A percentile compares a stretch with the other conserved stretches of the same genome.
Evolutionary conservation across 306 rosid species (phyloP).

Genomic region (Ormosia emarginata): DNA sequence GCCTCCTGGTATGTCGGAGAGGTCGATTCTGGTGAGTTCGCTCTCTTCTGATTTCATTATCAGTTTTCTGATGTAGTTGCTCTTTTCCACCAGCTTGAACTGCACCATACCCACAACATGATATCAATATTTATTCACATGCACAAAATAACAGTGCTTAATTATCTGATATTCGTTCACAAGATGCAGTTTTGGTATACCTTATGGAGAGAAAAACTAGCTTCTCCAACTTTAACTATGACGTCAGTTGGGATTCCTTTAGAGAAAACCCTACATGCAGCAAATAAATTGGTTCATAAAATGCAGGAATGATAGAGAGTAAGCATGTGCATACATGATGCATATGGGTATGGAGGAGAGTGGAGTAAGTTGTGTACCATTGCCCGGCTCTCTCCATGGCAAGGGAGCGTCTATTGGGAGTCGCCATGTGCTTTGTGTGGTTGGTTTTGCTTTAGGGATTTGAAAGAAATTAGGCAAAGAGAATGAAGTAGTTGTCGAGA

Average conservation of each 20-base stretch:
- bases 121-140: too few relatives aligned
- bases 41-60: slow-evolving; percentile 53
- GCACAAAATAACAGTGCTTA: neutral
- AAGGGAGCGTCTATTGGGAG: slow-evolving; percentile 46
- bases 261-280: slow-evolving; percentile 64
- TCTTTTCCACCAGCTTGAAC: slow-evolving; percentile 82
- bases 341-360: neutral
- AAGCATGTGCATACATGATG: slow-evolving; percentile 7
- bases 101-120: neutral
- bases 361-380: slow-evolving; percentile 44
- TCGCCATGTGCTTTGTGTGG: slow-evolving; percentile 40
- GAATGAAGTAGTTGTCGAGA: slow-evolving; percentile 2
- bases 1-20: slow-evolving; percentile 72
- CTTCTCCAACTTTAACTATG: slow-evolving; percentile 68
- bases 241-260: slow-evolving; percentile 79
- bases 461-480: slow-evolving; percentile 16
- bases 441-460: neutral
- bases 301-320: neutral
- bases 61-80: slow-evolving; percentile 65
- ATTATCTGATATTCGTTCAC: too few relatives aligned
- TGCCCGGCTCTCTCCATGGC: slow-evolving; percentile 95
- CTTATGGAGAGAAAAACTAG: slow-evolving; percentile 71
- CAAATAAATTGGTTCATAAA: neutral
- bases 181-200: slow-evolving; percentile 1
- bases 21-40: slow-evolving; percentile 52